phyloP scores from a whole-genome alignment of 2,329 filamentous ascomycete genomes.

The Sporothrix variecibatus region DNA sequence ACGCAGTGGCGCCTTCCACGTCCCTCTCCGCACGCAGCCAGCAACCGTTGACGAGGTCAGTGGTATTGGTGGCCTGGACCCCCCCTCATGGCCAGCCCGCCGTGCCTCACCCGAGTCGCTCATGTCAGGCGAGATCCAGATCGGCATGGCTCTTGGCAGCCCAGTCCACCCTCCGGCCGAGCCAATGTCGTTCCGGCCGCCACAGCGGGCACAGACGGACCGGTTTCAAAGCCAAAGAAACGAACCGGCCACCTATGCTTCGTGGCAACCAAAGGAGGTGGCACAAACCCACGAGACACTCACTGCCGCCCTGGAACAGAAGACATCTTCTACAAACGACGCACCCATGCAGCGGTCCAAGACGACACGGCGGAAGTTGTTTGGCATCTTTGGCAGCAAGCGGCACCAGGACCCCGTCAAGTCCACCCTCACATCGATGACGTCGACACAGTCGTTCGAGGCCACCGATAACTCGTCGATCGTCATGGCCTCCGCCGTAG shows the following conservation, averaged over 20 bases:
- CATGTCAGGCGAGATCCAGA: slow-evolving; percentile 51
- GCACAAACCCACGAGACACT: background rate
- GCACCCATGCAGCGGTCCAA: slow-evolving; percentile 46
- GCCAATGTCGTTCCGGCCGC: background rate
- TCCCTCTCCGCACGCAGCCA: slow-evolving; percentile 45
- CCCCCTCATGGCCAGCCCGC: slow-evolving; percentile 41
- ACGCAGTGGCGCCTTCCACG: slow-evolving; percentile 41
- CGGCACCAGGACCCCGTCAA: slow-evolving; percentile 40
- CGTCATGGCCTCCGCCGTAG: slow-evolving; percentile 27
- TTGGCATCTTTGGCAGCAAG: slow-evolving; percentile 53
- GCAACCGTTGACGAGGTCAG: slow-evolving; percentile 46
- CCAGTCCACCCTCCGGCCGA: slow-evolving; percentile 49
- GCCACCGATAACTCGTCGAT: slow-evolving; percentile 31
- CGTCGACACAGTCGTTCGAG: slow-evolving; percentile 24
- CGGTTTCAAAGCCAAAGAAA: slow-evolving; percentile 15
- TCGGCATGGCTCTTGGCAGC: slow-evolving; percentile 75
- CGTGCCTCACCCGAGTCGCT: slow-evolving; percentile 49
- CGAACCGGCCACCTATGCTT: slow-evolving; percentile 19
- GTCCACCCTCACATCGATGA: background rate
- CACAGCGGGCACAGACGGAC: slow-evolving; percentile 25
- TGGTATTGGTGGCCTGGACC: background rate
- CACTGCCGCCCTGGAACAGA: background rate
- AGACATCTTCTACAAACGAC: background rate
- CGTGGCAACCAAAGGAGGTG: background rate
- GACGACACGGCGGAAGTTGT: slow-evolving; percentile 61